phyloP scores from a whole-genome alignment of 371 early-diverging fungal species.

The Chytridium lagenaria region DNA sequence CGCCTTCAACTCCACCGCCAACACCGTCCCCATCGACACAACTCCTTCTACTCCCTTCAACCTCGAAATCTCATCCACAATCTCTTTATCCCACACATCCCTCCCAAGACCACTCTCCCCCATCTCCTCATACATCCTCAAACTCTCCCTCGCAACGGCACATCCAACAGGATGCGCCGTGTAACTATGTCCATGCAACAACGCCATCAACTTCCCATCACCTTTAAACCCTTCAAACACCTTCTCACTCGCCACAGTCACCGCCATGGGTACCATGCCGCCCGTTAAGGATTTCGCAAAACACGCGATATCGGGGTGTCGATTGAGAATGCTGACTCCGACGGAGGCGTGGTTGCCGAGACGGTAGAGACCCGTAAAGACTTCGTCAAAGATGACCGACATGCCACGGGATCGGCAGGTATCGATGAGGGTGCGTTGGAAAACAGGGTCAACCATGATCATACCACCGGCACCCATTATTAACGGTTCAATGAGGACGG shows the following conservation, averaged over 20 bases:
- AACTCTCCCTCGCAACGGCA: conserved; percentile 68
- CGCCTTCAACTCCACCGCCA: conserved; percentile 72
- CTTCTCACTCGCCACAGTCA: conserved; percentile 70
- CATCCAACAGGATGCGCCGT: conserved; percentile 89
- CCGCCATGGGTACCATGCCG: conserved; percentile 74
- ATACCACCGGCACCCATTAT: conserved; percentile 87
- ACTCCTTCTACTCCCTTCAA: conserved; percentile 71
- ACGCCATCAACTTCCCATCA: conserved; percentile 70
- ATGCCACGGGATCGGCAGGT: conserved; percentile 55
- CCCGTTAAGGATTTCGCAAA: conserved; percentile 85
- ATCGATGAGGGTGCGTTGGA: conserved; percentile 71
- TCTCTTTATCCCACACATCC: conserved; percentile 13
- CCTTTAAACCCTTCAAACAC: conserved; percentile 73
- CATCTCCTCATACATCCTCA: conserved; percentile 52
- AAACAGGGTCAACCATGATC: conserved; percentile 82
- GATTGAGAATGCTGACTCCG: conserved; percentile 57
- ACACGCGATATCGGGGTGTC: conserved; percentile 78
- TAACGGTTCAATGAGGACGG: conserved; percentile 79
- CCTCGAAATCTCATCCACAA: conserved; percentile 60
- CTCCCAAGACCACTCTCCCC: conserved; percentile 41
- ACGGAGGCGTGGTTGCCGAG: conserved; percentile 54
- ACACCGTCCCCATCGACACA: conserved; percentile 73
- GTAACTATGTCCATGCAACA: conserved; percentile 84
- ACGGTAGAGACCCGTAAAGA: conserved; percentile 82
- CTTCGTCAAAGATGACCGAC: conserved; percentile 82